phyloP scores from a whole-genome alignment of 768 basidiomycete genomes.

The Lyophyllum decastes region DNA sequence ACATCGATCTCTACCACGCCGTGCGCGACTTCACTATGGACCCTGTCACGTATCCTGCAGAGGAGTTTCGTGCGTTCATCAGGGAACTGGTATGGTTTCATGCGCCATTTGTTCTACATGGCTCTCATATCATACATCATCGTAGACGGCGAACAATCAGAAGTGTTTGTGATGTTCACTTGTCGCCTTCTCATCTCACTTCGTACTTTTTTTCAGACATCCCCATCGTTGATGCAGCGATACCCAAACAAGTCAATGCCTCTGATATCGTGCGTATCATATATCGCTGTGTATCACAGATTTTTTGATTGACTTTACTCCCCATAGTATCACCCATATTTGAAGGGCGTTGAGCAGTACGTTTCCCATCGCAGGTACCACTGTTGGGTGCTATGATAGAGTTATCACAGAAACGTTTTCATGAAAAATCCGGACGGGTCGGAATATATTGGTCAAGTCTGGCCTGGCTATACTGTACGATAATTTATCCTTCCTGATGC shows the following conservation, averaged over 20 bases:
- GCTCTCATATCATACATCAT: not conserved
- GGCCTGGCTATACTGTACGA: slow-evolving; percentile 73
- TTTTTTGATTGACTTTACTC: not conserved
- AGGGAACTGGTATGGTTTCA: slow-evolving; percentile 44
- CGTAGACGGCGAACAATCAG: slow-evolving; percentile 48
- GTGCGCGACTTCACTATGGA: slow-evolving; percentile 71
- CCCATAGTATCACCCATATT: slow-evolving; percentile 66
- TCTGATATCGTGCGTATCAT: slow-evolving; percentile 55
- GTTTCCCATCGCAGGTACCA: not conserved
- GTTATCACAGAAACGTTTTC: slow-evolving; percentile 52
- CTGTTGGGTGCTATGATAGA: not conserved
- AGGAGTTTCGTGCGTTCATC: slow-evolving; percentile 56
- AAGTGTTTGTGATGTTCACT: slow-evolving; percentile 34
- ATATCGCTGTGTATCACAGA: too few relatives aligned
- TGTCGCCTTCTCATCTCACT: not conserved
- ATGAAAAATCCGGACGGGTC: slow-evolving; percentile 76
- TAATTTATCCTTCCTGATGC: not conserved
- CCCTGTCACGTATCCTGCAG: slow-evolving; percentile 59
- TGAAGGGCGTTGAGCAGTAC: slow-evolving; percentile 58
- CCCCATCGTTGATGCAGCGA: slow-evolving; percentile 69
- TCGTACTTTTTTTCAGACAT: slow-evolving; percentile 44
- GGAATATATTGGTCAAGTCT: slow-evolving; percentile 74
- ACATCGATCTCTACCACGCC: slow-evolving; percentile 73
- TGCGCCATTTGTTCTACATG: too few relatives aligned
- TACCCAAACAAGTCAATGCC: slow-evolving; percentile 55